phyloP scores from a whole-genome alignment of 805 yeast species.

The Lipomyces yamadae region DNA sequence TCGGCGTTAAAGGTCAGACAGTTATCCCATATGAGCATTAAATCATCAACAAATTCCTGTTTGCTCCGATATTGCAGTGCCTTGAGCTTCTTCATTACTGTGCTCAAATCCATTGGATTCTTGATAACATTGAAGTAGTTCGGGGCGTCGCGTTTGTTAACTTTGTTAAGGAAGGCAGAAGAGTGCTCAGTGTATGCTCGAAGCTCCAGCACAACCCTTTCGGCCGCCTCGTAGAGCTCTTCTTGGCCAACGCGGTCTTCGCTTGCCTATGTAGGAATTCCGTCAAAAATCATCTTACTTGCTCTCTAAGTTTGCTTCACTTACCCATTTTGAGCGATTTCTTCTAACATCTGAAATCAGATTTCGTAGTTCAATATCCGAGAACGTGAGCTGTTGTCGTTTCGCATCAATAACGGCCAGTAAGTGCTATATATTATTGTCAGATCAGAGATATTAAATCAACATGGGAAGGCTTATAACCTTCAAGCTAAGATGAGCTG shows the following conservation, averaged over 20 bases:
- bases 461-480: background rate
- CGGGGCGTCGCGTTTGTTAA: conserved; percentile 98
- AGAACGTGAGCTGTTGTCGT: conserved; percentile 70
- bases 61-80: conserved; percentile 81
- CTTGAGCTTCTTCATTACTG: conserved; percentile 89
- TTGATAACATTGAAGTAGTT: conserved; percentile 89
- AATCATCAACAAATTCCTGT: conserved; percentile 89
- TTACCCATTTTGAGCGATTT: conserved; percentile 88
- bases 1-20: conserved; percentile 93
- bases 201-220: conserved; percentile 86
- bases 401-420: conserved; percentile 76
- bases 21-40: conserved; percentile 93
- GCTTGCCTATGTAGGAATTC: conserved; percentile 55
- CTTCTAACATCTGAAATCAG: conserved; percentile 91
- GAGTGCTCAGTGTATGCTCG: conserved; percentile 95
- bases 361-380: conserved; percentile 82
- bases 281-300: background rate
- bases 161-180: conserved; percentile 92
- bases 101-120: conserved; percentile 94
- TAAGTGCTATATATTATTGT: conserved; percentile 55
- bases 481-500: conserved; percentile 76
- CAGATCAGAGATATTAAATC: background rate
- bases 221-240: conserved; percentile 96
- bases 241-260: conserved; percentile 97
- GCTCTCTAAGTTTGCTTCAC: background rate